Conservation (phyloP, 192 early-diverging fungal genomes). For the Borealophlyctis nickersoniae region DNA sequence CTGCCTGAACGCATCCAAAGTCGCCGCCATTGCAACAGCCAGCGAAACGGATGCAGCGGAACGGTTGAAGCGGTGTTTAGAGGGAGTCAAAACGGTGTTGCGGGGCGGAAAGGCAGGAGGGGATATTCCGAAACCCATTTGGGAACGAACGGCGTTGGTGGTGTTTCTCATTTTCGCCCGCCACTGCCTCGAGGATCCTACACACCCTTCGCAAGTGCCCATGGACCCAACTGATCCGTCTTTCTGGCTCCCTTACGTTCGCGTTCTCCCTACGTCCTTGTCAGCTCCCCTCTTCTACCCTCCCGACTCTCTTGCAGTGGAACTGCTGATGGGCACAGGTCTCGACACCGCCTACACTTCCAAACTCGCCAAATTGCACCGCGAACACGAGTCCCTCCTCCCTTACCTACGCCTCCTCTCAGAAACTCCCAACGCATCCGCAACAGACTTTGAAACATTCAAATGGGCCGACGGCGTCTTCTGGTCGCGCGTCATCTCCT, state of each 20-base stretch:
- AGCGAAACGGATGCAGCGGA: slow-evolving; percentile 1
- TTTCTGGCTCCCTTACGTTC: slow-evolving; percentile 53
- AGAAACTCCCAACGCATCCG: slow-evolving; percentile 15
- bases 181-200: background rate
- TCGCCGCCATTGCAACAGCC: slow-evolving; percentile 8
- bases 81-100: slow-evolving; percentile 1
- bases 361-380: slow-evolving; percentile 44
- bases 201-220: too few species aligned
- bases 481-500: slow-evolving; percentile 66
- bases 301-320: slow-evolving; percentile 23
- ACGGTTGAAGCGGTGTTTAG: slow-evolving; percentile 1
- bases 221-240: slow-evolving; percentile 2
- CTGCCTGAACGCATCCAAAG: slow-evolving; percentile 9
- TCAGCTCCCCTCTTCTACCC: slow-evolving; percentile 42
- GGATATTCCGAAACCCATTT: too few species aligned
- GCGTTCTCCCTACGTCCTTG: slow-evolving; percentile 48
- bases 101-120: background rate
- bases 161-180: slow-evolving; percentile 22
- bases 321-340: slow-evolving; percentile 51
- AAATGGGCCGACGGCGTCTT: slow-evolving; percentile 68
- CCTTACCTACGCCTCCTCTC: slow-evolving; percentile 6
- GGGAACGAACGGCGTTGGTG: slow-evolving; percentile 17
- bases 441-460: slow-evolving; percentile 48
- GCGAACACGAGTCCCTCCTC: slow-evolving; percentile 42
- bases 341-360: slow-evolving; percentile 47